phyloP scores from a whole-genome alignment of 2,329 filamentous ascomycete genomes.

The Trichoderma cornu-damae region DNA sequence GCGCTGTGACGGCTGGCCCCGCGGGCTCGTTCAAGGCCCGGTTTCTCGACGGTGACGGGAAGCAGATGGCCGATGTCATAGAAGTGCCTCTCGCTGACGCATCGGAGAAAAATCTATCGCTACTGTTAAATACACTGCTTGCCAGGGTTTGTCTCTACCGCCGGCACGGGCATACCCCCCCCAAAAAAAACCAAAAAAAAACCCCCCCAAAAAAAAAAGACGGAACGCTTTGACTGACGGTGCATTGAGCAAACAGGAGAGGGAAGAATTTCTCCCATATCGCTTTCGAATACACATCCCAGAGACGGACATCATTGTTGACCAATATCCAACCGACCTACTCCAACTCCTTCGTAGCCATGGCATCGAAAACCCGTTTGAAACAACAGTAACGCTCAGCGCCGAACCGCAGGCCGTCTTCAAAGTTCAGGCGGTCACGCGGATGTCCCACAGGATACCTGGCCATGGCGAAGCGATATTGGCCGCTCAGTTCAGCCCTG shows the following conservation, averaged over 20 bases:
- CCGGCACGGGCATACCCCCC: too few relatives aligned
- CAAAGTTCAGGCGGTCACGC: constrained; percentile 83
- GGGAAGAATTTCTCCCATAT: constrained; percentile 57
- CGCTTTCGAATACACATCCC: constrained; percentile 57
- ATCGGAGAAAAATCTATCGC: constrained; percentile 81
- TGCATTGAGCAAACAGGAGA: constrained; percentile 35
- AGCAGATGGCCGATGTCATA: constrained; percentile 65
- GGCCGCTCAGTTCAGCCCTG: constrained; percentile 77
- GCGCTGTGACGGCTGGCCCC: constrained; percentile 60
- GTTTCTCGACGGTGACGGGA: constrained; percentile 74
- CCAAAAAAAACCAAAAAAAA: too few relatives aligned
- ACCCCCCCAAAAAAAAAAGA: too few relatives aligned
- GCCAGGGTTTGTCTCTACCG: constrained; percentile 51
- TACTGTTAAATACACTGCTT: constrained; percentile 78
- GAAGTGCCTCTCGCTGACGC: constrained; percentile 79
- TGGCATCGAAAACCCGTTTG: constrained; percentile 55
- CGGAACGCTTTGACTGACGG: neutral
- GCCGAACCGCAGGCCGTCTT: constrained; percentile 86
- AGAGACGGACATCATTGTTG: constrained; percentile 47
- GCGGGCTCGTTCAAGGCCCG: constrained; percentile 77
- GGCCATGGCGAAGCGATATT: constrained; percentile 92
- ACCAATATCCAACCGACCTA: constrained; percentile 53
- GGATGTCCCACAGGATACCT: constrained; percentile 81
- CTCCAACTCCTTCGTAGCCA: constrained; percentile 50
- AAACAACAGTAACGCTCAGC: constrained; percentile 50